phyloP scores from a whole-genome alignment of 345 rosid genomes.

The Arabis alpina region DNA sequence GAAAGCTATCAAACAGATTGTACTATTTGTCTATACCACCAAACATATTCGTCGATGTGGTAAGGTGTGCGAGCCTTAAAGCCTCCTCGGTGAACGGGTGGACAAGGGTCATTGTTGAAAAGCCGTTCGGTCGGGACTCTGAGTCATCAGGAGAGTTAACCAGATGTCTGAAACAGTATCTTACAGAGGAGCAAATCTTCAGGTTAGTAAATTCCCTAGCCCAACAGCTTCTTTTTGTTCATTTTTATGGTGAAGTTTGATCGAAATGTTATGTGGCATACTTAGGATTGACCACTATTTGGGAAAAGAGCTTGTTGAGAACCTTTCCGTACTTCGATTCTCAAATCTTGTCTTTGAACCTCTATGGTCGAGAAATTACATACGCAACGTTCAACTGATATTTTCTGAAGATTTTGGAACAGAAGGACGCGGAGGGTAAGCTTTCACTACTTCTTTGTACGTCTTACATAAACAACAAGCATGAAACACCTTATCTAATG shows the following conservation, averaged over 20 bases:
- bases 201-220: conserved; percentile 49
- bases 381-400: conserved; percentile 84
- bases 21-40: conserved; percentile 92
- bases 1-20: conserved; percentile 71
- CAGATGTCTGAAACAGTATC: conserved; percentile 75
- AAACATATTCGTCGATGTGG: conserved; percentile 84
- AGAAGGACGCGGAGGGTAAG: conserved; percentile 96
- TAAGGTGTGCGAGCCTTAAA: conserved; percentile 67
- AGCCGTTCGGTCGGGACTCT: conserved; percentile 92
- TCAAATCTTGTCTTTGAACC: conserved; percentile 94
- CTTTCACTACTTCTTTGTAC: not conserved
- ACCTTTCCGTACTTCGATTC: conserved; percentile 88
- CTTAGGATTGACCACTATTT: conserved; percentile 87
- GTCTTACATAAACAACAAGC: conserved; percentile 6
- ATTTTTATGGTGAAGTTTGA: not conserved
- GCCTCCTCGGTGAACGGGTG: conserved; percentile 81
- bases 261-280: conserved; percentile 4
- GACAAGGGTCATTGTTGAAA: conserved; percentile 93
- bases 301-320: conserved; percentile 97
- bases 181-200: conserved; percentile 85
- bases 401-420: conserved; percentile 96
- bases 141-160: conserved; percentile 79
- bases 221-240: not conserved
- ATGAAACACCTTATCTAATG: conserved; percentile 3
- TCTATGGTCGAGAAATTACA: conserved; percentile 84